A percentile compares a stretch with the other conserved stretches of the same genome.
phyloP scores from a whole-genome alignment of 2,329 filamentous ascomycete genomes.

The Aspergillus flavus region DNA sequence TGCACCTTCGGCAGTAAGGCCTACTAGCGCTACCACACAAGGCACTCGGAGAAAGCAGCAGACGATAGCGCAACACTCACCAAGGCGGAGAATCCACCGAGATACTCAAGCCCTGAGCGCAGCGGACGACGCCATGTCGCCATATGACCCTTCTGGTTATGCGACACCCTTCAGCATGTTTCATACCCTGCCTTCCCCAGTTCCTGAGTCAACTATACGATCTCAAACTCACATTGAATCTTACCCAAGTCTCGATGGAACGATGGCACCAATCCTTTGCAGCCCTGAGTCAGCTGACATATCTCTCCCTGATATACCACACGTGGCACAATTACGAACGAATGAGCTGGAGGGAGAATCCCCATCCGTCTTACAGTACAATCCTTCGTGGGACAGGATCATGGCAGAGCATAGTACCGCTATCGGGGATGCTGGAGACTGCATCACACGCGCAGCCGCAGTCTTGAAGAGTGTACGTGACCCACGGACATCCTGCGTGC shows the following conservation, averaged over 20 bases:
- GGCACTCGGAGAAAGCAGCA: neutral
- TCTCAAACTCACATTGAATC: neutral
- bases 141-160: neutral
- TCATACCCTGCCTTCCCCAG: neutral
- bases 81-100: neutral
- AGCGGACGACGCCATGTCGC: neutral
- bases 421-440: neutral
- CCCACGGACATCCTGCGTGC: neutral
- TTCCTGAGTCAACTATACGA: neutral
- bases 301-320: neutral
- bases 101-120: neutral
- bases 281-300: neutral
- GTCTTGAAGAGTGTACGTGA: neutral
- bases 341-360: neutral
- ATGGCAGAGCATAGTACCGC: neutral
- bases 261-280: neutral
- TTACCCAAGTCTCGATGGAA: neutral
- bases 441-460: neutral
- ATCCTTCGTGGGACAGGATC: neutral
- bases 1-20: neutral
- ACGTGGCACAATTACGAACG: neutral
- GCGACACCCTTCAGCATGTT: neutral
- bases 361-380: neutral
- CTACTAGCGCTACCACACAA: neutral
- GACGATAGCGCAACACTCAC: neutral